These are phyloP conservation scores for Lanmaoa rubissima DNA, from an alignment of 768 basidiomycete species.

Conservation along the genomic window DNA sequence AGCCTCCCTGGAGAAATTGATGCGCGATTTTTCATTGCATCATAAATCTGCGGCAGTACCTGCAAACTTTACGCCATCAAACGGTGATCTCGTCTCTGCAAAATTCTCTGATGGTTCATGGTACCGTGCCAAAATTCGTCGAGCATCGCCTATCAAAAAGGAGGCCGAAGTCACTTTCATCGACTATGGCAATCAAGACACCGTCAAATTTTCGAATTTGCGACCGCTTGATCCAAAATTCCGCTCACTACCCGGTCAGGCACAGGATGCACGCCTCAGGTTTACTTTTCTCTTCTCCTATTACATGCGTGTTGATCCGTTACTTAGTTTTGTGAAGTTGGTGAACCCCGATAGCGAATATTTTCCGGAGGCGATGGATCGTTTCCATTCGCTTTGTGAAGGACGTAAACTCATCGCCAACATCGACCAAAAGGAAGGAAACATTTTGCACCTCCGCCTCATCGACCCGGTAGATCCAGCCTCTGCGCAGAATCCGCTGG, in stretches of 20 bases:
- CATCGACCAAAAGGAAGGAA: slow-evolving; percentile 81
- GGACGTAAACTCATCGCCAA: slow-evolving; percentile 98
- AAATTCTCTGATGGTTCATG: slow-evolving; percentile 93
- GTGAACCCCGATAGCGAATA: slow-evolving; percentile 84
- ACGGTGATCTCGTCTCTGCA: slow-evolving; percentile 89
- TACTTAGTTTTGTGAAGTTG: slow-evolving; percentile 78
- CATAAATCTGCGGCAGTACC: slow-evolving; percentile 67
- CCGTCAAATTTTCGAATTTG: slow-evolving; percentile 75
- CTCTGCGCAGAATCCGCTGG: slow-evolving; percentile 62
- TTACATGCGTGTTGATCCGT: slow-evolving; percentile 1
- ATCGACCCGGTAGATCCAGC: slow-evolving; percentile 83
- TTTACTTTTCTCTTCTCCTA: slow-evolving; percentile 23
- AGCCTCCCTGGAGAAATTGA: slow-evolving; percentile 86
- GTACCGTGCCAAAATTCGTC: slow-evolving; percentile 93
- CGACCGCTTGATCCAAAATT: slow-evolving; percentile 90
- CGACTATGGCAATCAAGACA: slow-evolving; percentile 94
- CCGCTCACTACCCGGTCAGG: slow-evolving; percentile 87
- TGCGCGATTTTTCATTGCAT: slow-evolving; percentile 89
- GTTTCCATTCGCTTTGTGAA: slow-evolving; percentile 83
- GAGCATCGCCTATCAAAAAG: slow-evolving; percentile 83
- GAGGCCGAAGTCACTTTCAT: slow-evolving; percentile 96
- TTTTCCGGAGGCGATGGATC: slow-evolving; percentile 76
- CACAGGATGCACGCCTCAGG: slow-evolving; percentile 92
- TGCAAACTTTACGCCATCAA: slow-evolving; percentile 73
- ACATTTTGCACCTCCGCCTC: slow-evolving; percentile 80